Conservation (phyloP, 352 stramenopile genomes). For the Blastocystis sp. region DNA sequence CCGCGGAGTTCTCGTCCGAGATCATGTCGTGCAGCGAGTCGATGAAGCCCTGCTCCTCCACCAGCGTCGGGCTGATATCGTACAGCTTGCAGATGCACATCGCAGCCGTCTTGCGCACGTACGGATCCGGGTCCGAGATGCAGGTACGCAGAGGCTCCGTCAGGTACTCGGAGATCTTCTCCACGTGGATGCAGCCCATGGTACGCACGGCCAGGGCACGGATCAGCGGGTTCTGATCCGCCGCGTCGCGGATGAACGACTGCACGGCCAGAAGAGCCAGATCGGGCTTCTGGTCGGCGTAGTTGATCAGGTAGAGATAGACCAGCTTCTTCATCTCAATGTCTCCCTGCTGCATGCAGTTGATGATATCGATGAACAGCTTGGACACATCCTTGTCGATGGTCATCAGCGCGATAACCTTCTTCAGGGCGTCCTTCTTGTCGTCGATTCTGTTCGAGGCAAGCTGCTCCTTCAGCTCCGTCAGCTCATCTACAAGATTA, state of each 20-base stretch:
- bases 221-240: constrained; percentile 88
- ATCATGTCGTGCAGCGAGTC: constrained; percentile 95
- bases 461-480: constrained; percentile 94
- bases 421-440: constrained; percentile 99
- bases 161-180: constrained; percentile 97
- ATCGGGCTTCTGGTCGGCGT: constrained; percentile 98
- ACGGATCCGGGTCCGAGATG: constrained; percentile 88
- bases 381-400: constrained; percentile 97
- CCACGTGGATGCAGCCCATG: constrained; percentile 98
- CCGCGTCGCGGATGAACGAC: constrained; percentile 92
- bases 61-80: constrained; percentile 94
- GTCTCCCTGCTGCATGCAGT: constrained; percentile 94
- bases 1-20: constrained; percentile 91
- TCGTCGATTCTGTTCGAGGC: constrained; percentile 90
- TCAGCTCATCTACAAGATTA: constrained; percentile 82
- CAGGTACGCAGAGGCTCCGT: constrained; percentile 90
- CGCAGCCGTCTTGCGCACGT: constrained; percentile 97
- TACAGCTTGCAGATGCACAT: constrained; percentile 99
- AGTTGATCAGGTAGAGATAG: constrained; percentile 99
- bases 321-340: constrained; percentile 96
- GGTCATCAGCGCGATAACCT: constrained; percentile 99
- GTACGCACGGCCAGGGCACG: constrained; percentile 94
- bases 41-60: constrained; percentile 90
- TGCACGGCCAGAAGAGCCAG: constrained; percentile 97
- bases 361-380: constrained; percentile 98